A percentile compares a stretch with the other conserved stretches of the same genome.
Conservation (phyloP, 2,329 filamentous ascomycete species). For the Xylaria sp. region DNA sequence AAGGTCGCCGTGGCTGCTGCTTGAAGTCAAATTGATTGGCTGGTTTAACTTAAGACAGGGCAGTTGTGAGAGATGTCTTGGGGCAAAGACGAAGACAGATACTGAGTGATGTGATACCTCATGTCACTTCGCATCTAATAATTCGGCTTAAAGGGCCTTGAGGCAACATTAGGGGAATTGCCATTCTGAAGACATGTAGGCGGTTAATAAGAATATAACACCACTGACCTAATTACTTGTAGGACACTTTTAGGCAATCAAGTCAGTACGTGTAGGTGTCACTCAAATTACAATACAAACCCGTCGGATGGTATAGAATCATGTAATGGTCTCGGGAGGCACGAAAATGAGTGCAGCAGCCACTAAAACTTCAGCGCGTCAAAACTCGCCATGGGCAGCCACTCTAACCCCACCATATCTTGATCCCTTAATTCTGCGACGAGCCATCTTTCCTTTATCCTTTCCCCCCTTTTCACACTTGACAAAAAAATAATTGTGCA, state of each 20-base stretch:
- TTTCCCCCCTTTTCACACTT: neutral
- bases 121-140: too few relatives aligned
- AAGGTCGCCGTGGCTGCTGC: slow-evolving; percentile 29
- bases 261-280: too few relatives aligned
- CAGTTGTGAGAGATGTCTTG: neutral
- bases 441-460: neutral
- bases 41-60: neutral
- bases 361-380: slow-evolving; percentile 20
- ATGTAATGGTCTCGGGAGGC: neutral
- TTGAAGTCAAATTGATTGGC: slow-evolving; percentile 20
- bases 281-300: too few relatives aligned
- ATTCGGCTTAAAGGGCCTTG: too few relatives aligned
- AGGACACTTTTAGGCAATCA: too few relatives aligned
- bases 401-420: slow-evolving; percentile 10
- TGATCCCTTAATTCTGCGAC: neutral
- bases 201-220: too few relatives aligned
- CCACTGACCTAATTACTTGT: too few relatives aligned
- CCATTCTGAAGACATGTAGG: too few relatives aligned
- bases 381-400: neutral
- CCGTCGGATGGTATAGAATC: neutral
- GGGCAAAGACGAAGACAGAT: too few relatives aligned
- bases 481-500: too few relatives aligned
- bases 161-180: too few relatives aligned
- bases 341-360: neutral
- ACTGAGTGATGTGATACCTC: too few relatives aligned